Base-by-base conservation (phyloP, 345 rosid species). In the Luvunga scandens region DNA sequence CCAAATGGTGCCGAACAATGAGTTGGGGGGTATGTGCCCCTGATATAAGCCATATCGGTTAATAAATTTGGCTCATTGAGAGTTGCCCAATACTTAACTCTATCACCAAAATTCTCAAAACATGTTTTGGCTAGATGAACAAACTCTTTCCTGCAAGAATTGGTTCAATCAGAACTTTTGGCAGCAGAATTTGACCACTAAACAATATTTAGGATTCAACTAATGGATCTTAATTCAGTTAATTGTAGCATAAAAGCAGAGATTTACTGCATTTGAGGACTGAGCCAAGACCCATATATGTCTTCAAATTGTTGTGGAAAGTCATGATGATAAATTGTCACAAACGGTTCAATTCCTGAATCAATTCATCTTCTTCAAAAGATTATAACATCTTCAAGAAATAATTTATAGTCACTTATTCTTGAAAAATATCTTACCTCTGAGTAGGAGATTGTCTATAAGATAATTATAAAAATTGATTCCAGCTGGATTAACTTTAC, bases 321-420 rank as follows among this genome's bases (percentile, higher is more conserved):
- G 73, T 87, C 88, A 66, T 72, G 80, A 53, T 87, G 90, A 33
- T 71, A 69, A 34, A 85, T 77, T 33, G 90, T 83, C 75, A 87
- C 86, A 67, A 87, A 87, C 28, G 90, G 90, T 78, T 87, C 84
- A 18, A 83, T 87, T 69, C 88, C 87, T 85, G 79, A 84, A 82
- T 71, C 22, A 27, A 73, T 31, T 31, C 10, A 50, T 50, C 50
- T 4, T 48, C 55, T n/a, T 71, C 65, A 75, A 53, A 53, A 53
- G 6, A 78, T 67, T 50, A 28, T 48, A 60, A 34, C 60, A 73
- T 22, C 22, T 18, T 12, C 14, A 78, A 75, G 24, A 34, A 36
- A 53, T 53, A 19, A 16, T 45, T 10, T 45, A 45, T 0, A 45
- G 18, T 45, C 13, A 13, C 13, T 45, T 53, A 6, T 18, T 73